Base-by-base conservation (phyloP, 139 green algal genomes). In the Asterochloris erici region DNA sequence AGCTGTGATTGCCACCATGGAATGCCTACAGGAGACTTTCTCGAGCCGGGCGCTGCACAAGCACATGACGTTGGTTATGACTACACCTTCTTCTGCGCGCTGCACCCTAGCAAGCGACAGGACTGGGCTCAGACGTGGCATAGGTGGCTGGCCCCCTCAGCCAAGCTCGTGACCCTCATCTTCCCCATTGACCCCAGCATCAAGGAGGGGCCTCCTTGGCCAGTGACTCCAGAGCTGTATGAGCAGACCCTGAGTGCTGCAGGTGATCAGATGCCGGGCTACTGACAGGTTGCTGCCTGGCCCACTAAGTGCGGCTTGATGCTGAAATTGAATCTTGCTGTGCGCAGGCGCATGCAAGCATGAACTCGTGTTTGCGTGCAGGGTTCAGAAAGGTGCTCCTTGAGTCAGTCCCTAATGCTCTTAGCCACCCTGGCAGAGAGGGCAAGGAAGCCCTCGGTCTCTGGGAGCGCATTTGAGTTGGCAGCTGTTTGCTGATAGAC, bases 1-100 rank as follows among this genome's bases (percentile, higher is more conserved):
- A 54, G 6, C 38, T 54, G 38, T 54, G 6, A 54, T 6, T 54
- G 6, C 38, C 38, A 54, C 6, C 38, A 54, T 54, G 54, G 47
- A 21, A 9, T 26, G 73, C 23, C 23, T 85, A 26, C 71, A 64
- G 87, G 89, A 13, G 87, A 93, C 61, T 93, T 93, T 73, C 90
- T 91, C 83, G 28, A 69, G 21, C 0, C 70, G 9, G 16, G 47
- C 54, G n/a, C 66, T 47, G 13, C 63, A 28, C 78, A 69, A 11
- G 12, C 19, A 1, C 89, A 87, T 79, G 90, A 94, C 47, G 63
- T 93, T n/a, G 90, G 88, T 16, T 93, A 89, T 76, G 90, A 94
- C 82, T 93, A 92, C 88, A 95, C 90, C 0, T 95, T 95, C 83
- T 84, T 93, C 24, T 95, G 91, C 77, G 92, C 92, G 0, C 82